Evolutionary conservation across 2,329 filamentous ascomycete species (phyloP), one percentile per base, ranked within the genome.

Genomic region (Davidsoniella australis): DNA sequence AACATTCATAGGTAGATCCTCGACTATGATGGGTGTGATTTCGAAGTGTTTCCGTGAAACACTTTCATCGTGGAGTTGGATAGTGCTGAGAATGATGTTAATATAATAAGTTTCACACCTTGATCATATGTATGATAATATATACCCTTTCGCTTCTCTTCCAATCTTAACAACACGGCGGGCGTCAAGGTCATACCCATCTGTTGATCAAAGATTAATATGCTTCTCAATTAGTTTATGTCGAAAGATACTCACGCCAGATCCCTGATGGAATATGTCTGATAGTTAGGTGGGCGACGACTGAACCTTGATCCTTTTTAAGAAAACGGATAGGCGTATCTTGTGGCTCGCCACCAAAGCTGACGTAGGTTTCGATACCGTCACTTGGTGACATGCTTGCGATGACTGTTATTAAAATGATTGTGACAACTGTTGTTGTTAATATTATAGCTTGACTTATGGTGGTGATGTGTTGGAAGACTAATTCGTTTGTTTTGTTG

Each of bases 41-140:
- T 54, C 53, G 36, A 49, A 48, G 23, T 54, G 53, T 16, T 47
- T 48, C 9, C 53, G 45, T 4, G 53, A 54, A 7, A 54, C 46
- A 4, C 37, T 26, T 8, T 24, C 9, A 20, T 52, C 51, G 24
- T 46, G 20, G 6, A 54, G 38, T 26, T 33, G 8, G 33, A 53
- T 38, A 18, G 24, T 24, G 41, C 53, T 53, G 12, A 37, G 7
- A 29, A 41, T 7, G 8, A 9, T 29, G 48, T 49, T 37, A 45
- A 29, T 8, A 40, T 7, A 8, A 16, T 8, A 16, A 5, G 38
- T 20, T 12, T 12, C 12, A 38, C 12, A 5, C 12, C 36, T 38
- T 38, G 36, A 16, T 14, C 36, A 14, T 40, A 16, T 20, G 8
- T 5, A 9, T 23, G n/a, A 38, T 18, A 20, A 3, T 10, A 29